phyloP scores from a whole-genome alignment of 1,284 basidiomycete genomes.

The Microbotryum silenes-acaulis region DNA sequence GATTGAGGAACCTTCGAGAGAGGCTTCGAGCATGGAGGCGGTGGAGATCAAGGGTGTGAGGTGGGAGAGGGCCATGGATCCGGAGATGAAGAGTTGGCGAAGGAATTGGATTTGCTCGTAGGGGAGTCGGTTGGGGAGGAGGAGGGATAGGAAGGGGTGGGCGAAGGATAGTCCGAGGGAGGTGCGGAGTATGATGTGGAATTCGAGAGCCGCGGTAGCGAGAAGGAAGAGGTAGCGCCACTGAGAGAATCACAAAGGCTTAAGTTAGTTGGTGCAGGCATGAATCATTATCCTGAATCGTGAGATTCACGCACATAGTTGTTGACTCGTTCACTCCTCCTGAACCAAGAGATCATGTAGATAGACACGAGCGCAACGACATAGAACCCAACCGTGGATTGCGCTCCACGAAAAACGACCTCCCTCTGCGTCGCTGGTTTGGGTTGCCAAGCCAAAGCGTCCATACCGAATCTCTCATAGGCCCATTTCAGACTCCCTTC shows the following conservation, averaged over 20 bases:
- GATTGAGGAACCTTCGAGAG: too few relatives aligned
- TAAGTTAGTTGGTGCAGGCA: too few relatives aligned
- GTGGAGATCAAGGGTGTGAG: constrained; percentile 59
- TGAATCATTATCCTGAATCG: too few relatives aligned
- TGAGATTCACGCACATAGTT: constrained; percentile 17
- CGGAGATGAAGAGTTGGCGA: constrained; percentile 65
- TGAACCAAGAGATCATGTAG: constrained; percentile 24
- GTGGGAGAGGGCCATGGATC: constrained; percentile 60
- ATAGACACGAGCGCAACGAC: constrained; percentile 18
- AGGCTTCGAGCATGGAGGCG: neutral
- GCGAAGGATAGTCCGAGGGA: constrained; percentile 20
- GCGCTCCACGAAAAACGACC: constrained; percentile 23
- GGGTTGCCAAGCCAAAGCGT: constrained; percentile 14
- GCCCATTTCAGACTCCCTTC: constrained; percentile 27
- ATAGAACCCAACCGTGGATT: constrained; percentile 22
- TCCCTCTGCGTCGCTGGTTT: constrained; percentile 26
- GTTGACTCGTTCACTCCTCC: constrained; percentile 32
- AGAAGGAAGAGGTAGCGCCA: constrained; percentile 55
- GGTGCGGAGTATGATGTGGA: constrained; percentile 16
- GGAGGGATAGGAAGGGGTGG: constrained; percentile 21
- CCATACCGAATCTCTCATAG: constrained; percentile 33
- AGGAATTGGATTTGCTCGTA: constrained; percentile 66
- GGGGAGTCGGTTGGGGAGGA: constrained; percentile 22
- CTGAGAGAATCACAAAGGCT: constrained; percentile 48
- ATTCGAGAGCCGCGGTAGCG: constrained; percentile 16